Evolutionary conservation across 1,284 basidiomycete species (phyloP), one percentile per base, ranked within the genome.

Genomic region (Ustilago loliicola): DNA sequence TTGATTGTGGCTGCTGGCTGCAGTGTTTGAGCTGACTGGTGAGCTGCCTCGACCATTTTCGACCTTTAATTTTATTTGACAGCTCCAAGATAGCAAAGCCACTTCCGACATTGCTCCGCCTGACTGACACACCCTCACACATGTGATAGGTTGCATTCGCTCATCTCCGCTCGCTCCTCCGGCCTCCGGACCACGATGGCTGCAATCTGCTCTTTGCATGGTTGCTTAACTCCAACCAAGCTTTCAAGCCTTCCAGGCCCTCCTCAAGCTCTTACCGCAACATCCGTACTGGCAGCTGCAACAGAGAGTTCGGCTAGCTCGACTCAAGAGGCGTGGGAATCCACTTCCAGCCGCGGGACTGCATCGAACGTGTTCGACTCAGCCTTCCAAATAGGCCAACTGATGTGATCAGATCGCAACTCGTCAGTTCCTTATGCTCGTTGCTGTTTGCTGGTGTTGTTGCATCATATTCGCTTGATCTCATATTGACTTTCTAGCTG

Each of bases 201-300:
- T 29, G 47, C 47, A 15, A 50, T 29, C 25, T 25, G 25, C 25
- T 29, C 47, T 27, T 50, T 50, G 15, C 23, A n/a, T 7, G 25
- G 47, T n/a, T 50, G 47, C 47, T 50, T 50, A 50, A 50, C 47
- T 50, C 47, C 47, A 50, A 4, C 47, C 2, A 50, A 15, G 25
- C 19, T 8, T 29, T 3, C 21, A 47, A 25, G 45, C 21, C 23
- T 23, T 47, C 40, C 40, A 42, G 40, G 40, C 17, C 19, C 13
- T 42, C 40, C 40, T 34, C 13, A 34, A 13, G 38, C 17, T 11
- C n/a, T n/a, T 21, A 45, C 47, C 27, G 25, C 47, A 50, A 27
- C 47, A 11, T 15, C 25, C 47, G n/a, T 50, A 7, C 45, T 50
- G 7, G 23, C 25, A 13, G 47, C 42, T 21, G 42, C 42, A 45